phyloP scores from a whole-genome alignment of 2,329 filamentous ascomycete species.

The Pyrenochaeta sp. region DNA sequence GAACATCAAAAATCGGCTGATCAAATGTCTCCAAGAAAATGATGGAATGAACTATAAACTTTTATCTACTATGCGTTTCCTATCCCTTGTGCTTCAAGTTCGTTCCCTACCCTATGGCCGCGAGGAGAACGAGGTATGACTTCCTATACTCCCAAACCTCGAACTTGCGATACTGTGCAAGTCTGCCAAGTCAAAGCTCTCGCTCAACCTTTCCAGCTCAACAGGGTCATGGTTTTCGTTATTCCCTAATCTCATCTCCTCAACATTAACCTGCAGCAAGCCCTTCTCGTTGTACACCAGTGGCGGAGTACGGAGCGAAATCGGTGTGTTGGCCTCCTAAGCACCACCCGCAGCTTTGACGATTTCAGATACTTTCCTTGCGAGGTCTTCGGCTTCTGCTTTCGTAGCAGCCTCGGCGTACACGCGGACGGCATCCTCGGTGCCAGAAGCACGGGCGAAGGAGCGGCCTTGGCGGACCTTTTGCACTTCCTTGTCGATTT shows the following conservation, averaged over 20 bases:
- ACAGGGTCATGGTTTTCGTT: not conserved
- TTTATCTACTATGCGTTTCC: not conserved
- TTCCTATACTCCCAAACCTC: not conserved
- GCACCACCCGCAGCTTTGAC: conserved; percentile 61
- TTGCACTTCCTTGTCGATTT: conserved; percentile 86
- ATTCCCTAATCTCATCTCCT: not conserved
- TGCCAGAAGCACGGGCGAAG: conserved; percentile 92
- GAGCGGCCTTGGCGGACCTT: conserved; percentile 90
- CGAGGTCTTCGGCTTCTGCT: conserved; percentile 89
- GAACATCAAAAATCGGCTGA: no score
- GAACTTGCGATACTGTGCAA: not conserved
- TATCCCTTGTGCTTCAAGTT: not conserved
- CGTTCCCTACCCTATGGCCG: not conserved
- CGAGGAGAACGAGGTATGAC: not conserved
- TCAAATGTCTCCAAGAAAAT: no score
- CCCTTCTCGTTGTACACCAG: conserved; percentile 1
- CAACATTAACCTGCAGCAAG: not conserved
- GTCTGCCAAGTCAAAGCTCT: not conserved
- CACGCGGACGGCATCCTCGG: conserved; percentile 93
- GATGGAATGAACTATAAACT: not conserved
- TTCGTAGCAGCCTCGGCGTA: conserved; percentile 94
- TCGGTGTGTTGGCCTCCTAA: conserved; percentile 16
- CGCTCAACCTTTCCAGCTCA: not conserved
- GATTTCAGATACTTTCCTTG: conserved; percentile 79
- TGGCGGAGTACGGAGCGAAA: not conserved